Base-by-base conservation (phyloP, 1,139 yeast species). In the Candida frijolesensis region DNA sequence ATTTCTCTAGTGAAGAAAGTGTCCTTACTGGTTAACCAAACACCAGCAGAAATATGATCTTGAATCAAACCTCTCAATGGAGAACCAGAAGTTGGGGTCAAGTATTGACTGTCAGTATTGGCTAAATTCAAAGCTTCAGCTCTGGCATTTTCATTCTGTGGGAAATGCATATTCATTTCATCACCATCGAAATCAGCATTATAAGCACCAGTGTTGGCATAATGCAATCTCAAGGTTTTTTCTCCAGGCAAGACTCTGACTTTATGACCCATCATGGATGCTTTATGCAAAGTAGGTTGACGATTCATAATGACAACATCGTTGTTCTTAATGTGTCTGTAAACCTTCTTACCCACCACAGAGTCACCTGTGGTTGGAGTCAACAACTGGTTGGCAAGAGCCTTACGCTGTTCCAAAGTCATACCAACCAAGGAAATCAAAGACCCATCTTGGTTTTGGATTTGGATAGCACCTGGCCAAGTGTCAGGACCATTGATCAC, bases 181-280 rank as follows among this genome's bases (percentile, higher is more conserved):
- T 95, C 99, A 77, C 99, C 99, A 75, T 95, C 99, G 64, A 95
- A 95, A 82, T 95, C 99, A 41, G 99, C 99, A 70, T 94, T 95
- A 72, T 91, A 91, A 48, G 99, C 97, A 75, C 98, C 98, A 45
- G 99, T 95, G 69, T 95, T 95, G 60, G 99, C 99, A 70, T 95
- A 95, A 71, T 95, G 99, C 70, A 95, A 79, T 67, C 99, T 84
- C 61, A 95, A 78, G 3, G 99, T 95, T 77, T 95, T 95, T 67
- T 95, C 99, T 54, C 96, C 96, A 2, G 98, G 99, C 61, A 95
- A 79, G 38, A 95, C 98, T 63, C 97, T 83, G 44, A 94, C 99
- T 66, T 87, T 89, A 73, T 95, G 99, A 60, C 99, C 99, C 99
- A 95, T 95, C 97, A 95, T 95, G 29, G 99, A 95, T 48, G 99